Evolutionary conservation across 2,329 filamentous ascomycete genomes (phyloP), one percentile per base, ranked within the genome.

Genomic region (Ophiostoma pallidulum): DNA sequence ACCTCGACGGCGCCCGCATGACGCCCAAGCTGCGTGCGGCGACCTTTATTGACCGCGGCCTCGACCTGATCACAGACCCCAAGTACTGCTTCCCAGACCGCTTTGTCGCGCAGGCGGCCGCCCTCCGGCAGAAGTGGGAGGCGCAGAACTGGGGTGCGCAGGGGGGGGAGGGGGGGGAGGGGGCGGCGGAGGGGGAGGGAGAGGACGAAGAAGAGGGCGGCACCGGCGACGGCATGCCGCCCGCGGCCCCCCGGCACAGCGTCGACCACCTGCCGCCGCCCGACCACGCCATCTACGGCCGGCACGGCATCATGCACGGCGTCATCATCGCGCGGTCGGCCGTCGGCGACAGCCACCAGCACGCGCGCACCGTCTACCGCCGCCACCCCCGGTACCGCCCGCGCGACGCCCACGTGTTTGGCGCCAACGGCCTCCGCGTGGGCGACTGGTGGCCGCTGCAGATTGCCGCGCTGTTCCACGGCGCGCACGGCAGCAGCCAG

Each of bases 391-490:
- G 40, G 1, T 57, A 49, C 37, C 12, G 47, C 8, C 51, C 56
- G 35, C 51, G 45, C 1, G 10, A 41, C 2, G 52, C 56, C 8
- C 48, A 55, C 4, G 49, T 57, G 0, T 52, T 54, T 36, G 56
- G 60, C 13, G 51, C 66, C 52, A 70, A 69, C 53, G 59, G 59
- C 4, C 54, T 67, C 3, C 12, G 3, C 0, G 55, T 62, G 3
- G 66, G 67, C 8, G 55, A 71, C 26, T 80, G 77, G 76, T 80
- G 68, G 67, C 74, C 76, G 0, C 64, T 65, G 1, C 75, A 77
- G 51, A 60, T 74, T 0, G 69, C 65, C 9, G 67, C 72, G 0
- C 57, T 77, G 0, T 69, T 72, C 12, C 68, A 74, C 46, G 75
- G 77, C 4, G 75, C 72, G 0, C 77, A 80, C 53, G 76, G 74